Conservation (phyloP, 2,329 filamentous ascomycete genomes). For the Alternaria gansuensis region DNA sequence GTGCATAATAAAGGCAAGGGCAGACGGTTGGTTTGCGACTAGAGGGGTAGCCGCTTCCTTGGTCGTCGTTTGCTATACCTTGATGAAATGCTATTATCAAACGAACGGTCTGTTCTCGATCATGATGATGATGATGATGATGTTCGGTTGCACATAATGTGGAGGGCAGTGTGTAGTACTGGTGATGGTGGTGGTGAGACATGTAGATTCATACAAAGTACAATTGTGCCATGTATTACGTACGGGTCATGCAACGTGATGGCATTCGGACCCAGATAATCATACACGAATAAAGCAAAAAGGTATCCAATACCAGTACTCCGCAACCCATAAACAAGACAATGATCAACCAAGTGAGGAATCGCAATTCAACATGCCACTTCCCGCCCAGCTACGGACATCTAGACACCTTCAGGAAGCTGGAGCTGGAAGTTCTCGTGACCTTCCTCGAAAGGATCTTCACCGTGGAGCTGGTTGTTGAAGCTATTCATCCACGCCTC, state of each 20-base stretch:
- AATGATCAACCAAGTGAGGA: neutral
- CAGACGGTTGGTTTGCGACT: neutral
- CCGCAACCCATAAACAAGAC: constrained; percentile 6
- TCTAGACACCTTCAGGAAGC: constrained; percentile 45
- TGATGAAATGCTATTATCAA: constrained; percentile 3
- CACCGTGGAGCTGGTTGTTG: constrained; percentile 34
- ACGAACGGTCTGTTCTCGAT: neutral
- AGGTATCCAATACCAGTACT: constrained; percentile 23
- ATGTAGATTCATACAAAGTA: neutral
- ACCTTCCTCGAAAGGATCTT: constrained; percentile 42
- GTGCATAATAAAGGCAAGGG: neutral
- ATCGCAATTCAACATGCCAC: neutral
- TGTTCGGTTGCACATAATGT: neutral
- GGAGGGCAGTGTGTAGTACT: neutral
- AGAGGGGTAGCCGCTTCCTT: neutral
- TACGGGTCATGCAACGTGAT: neutral
- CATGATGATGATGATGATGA: neutral
- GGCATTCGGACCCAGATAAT: neutral
- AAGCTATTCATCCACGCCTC: constrained; percentile 48
- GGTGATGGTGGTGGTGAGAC: neutral
- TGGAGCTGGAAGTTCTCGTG: constrained; percentile 44
- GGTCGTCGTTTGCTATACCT: constrained; percentile 1
- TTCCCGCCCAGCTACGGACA: neutral
- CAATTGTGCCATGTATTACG: neutral
- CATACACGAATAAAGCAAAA: constrained; percentile 11